Conservation (phyloP, 2,329 filamentous ascomycete genomes). For the Venturia asperata region DNA sequence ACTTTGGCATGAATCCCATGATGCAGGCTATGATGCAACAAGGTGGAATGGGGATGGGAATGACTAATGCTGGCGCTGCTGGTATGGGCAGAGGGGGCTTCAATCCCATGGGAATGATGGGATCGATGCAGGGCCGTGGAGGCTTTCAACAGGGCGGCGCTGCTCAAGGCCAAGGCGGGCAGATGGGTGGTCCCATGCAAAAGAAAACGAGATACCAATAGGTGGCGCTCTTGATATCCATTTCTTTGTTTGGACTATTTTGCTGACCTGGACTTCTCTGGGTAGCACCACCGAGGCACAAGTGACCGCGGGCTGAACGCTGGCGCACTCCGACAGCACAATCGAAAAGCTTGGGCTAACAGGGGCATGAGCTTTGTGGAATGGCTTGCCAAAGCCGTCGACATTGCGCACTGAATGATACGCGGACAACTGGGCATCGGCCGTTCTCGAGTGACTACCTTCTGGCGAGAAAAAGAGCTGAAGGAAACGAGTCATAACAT, state of each 20-base stretch:
- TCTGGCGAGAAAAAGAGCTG: background rate
- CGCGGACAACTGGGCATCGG: background rate
- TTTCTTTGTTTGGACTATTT: background rate
- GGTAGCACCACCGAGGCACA: background rate
- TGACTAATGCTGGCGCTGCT: constrained; percentile 7
- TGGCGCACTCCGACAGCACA: background rate
- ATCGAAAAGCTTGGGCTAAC: background rate
- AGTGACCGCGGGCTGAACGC: background rate
- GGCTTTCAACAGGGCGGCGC: background rate
- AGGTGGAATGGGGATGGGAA: constrained; percentile 12
- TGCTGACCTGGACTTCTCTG: background rate
- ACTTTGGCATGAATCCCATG: constrained; percentile 9
- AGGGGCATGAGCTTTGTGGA: background rate
- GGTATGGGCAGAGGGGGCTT: constrained; percentile 4
- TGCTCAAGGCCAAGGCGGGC: background rate
- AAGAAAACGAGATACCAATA: constrained; percentile 3
- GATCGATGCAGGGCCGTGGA: constrained; percentile 8
- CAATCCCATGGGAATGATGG: constrained; percentile 14
- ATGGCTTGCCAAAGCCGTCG: background rate
- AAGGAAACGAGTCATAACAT: background rate
- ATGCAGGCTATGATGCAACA: constrained; percentile 7
- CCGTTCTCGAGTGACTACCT: background rate
- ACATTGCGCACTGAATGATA: background rate
- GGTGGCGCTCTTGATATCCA: background rate
- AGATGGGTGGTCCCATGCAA: constrained; percentile 8